These are phyloP conservation scores for Aspergillus alliaceus DNA, from an alignment of 2,329 filamentous ascomycete genomes.

Conservation along the genomic window DNA sequence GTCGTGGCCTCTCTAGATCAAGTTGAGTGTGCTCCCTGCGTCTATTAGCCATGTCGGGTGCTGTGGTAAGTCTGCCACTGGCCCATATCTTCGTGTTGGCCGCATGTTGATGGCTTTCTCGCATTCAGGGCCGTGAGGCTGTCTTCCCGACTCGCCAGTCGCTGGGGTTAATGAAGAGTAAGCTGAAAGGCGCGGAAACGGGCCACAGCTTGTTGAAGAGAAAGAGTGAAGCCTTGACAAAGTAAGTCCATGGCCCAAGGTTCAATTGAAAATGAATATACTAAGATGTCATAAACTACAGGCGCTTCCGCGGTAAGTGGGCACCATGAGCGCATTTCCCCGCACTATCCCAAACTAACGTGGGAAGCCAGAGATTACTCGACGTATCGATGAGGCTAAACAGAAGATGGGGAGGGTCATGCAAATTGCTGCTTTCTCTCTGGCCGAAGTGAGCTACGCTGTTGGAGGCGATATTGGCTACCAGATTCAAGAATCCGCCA, in stretches of 20 bases:
- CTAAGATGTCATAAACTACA: slow-evolving; percentile 35
- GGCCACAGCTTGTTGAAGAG: slow-evolving; percentile 94
- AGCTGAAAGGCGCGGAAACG: slow-evolving; percentile 89
- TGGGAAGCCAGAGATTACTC: slow-evolving; percentile 73
- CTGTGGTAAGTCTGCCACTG: slow-evolving; percentile 28
- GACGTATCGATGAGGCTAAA: slow-evolving; percentile 97
- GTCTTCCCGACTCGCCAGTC: slow-evolving; percentile 98
- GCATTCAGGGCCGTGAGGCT: slow-evolving; percentile 78
- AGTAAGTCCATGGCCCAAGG: slow-evolving; percentile 57
- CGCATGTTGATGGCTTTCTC: background rate
- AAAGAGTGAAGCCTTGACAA: slow-evolving; percentile 97
- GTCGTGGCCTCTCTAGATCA: slow-evolving; percentile 15
- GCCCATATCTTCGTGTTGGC: background rate
- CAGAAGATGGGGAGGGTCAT: slow-evolving; percentile 99
- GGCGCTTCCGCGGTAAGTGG: slow-evolving; percentile 79
- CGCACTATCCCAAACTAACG: slow-evolving; percentile 27
- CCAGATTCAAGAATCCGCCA: slow-evolving; percentile 95
- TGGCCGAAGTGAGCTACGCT: slow-evolving; percentile 96
- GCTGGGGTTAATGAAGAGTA: slow-evolving; percentile 94
- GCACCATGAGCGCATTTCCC: slow-evolving; percentile 20
- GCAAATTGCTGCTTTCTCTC: slow-evolving; percentile 97
- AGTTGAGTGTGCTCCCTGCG: background rate
- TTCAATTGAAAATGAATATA: background rate
- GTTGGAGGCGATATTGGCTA: slow-evolving; percentile 94
- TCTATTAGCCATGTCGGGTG: slow-evolving; percentile 30